Evolutionary conservation across 2,329 filamentous ascomycete species (phyloP).

Genomic region (Colletotrichum sansevieriae): DNA sequence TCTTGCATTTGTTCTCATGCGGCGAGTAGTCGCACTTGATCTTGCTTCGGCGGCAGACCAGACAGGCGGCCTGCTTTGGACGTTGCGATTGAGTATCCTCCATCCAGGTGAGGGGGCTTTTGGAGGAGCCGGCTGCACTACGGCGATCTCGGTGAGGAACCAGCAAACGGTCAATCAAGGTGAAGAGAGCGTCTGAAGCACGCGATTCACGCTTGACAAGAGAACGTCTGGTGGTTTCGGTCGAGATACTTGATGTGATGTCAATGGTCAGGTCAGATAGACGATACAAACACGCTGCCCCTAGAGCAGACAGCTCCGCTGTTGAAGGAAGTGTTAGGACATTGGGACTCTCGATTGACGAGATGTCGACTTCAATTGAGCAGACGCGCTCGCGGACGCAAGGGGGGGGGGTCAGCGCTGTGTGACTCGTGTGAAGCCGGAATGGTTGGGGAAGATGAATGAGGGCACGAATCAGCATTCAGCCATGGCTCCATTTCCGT

Average conservation of each 20-base stretch:
- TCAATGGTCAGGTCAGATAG: constrained; percentile 25
- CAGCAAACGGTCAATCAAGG: constrained; percentile 19
- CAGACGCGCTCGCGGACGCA: background rate
- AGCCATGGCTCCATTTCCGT: constrained; percentile 30
- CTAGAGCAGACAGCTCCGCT: constrained; percentile 42
- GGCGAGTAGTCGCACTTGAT: constrained; percentile 73
- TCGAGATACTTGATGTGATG: constrained; percentile 21
- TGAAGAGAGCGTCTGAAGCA: constrained; percentile 2
- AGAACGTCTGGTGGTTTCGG: constrained; percentile 17
- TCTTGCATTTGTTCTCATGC: constrained; percentile 67
- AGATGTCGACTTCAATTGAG: constrained; percentile 38
- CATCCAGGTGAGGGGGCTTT: constrained; percentile 42
- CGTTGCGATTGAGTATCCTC: constrained; percentile 41
- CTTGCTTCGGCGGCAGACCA: constrained; percentile 76
- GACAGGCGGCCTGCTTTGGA: constrained; percentile 65
- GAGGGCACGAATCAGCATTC: constrained; percentile 41
- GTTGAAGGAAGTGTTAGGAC: constrained; percentile 39
- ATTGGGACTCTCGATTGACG: constrained; percentile 23
- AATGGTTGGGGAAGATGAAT: constrained; percentile 35
- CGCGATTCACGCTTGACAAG: constrained; percentile 16
- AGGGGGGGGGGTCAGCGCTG: constrained; percentile 1
- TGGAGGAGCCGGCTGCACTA: constrained; percentile 37
- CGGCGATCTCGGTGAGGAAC: constrained; percentile 35
- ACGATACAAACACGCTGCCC: constrained; percentile 38
- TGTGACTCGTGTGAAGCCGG: constrained; percentile 41